These are phyloP conservation scores for Sphagnum tenellum DNA, from an alignment of 225 moss, liverwort and hornwort genomes.

Conservation along the genomic window DNA sequence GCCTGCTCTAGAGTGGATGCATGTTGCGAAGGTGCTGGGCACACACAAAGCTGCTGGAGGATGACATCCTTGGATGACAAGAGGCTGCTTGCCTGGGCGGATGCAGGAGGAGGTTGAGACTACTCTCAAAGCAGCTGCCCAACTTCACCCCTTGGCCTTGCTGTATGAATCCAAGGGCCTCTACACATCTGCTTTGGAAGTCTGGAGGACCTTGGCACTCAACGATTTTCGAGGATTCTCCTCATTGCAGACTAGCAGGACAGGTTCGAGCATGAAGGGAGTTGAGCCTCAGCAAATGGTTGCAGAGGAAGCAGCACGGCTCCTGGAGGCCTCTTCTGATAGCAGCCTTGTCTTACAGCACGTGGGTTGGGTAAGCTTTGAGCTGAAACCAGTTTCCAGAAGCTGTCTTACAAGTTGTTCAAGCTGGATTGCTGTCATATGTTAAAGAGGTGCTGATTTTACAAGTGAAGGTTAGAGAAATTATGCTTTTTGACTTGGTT, in stretches of 20 bases:
- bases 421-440: not conserved
- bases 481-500: no score
- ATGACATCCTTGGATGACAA: conserved; percentile 32
- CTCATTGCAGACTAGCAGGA: no score
- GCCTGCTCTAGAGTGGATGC: conserved; percentile 61
- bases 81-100: conserved; percentile 72
- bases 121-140: conserved; percentile 70
- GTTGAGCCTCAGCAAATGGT: conserved; percentile 16
- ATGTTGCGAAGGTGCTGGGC: conserved; percentile 33
- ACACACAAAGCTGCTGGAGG: conserved; percentile 48
- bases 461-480: no score
- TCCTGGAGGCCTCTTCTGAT: conserved; percentile 89
- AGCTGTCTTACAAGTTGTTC: not conserved
- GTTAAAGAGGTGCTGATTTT: no score
- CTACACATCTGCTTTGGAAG: conserved; percentile 64
- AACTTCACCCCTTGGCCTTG: conserved; percentile 85
- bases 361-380: conserved; percentile 65
- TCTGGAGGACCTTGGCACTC: conserved; percentile 80
- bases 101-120: conserved; percentile 99
- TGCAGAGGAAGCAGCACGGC: conserved; percentile 78
- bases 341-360: conserved; percentile 77
- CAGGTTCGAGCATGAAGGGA: not conserved
- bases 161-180: conserved; percentile 83
- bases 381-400: not conserved
- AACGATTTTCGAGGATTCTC: conserved; percentile 1